phyloP scores from a whole-genome alignment of 345 rosid genomes.

The Orychophragmus violaceus region DNA sequence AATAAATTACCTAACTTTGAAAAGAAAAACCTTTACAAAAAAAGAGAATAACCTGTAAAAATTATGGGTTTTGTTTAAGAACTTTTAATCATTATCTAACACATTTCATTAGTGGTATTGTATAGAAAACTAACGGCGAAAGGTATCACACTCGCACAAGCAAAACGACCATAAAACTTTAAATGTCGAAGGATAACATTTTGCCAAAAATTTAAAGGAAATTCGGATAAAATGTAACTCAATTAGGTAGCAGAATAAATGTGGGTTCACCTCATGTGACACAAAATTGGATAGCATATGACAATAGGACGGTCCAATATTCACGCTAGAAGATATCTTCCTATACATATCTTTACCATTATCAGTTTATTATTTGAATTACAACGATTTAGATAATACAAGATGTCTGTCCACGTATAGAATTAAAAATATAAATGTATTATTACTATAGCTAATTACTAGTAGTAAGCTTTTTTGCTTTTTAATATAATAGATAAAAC shows the following conservation, averaged over 20 bases:
- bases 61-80: neutral
- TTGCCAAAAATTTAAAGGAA: neutral
- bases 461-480: neutral
- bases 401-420: neutral
- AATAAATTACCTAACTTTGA: neutral
- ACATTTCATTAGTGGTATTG: neutral
- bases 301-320: conserved; percentile 7
- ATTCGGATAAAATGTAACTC: conserved; percentile 20
- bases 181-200: conserved; percentile 15
- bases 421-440: neutral
- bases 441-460: neutral
- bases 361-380: neutral
- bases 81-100: neutral
- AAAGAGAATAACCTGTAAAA: neutral
- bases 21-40: neutral
- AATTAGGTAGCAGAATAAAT: conserved; percentile 18
- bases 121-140: conserved; percentile 12
- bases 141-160: conserved; percentile 19
- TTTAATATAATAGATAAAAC: neutral
- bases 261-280: conserved; percentile 19
- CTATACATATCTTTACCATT: neutral
- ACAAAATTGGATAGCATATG: conserved; percentile 3
- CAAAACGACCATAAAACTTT: conserved; percentile 27
- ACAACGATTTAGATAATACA: conserved; percentile 1
- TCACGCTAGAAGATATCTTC: conserved; percentile 6